phyloP scores from a whole-genome alignment of 2,329 filamentous ascomycete species.

The Diaporthe vexans region DNA sequence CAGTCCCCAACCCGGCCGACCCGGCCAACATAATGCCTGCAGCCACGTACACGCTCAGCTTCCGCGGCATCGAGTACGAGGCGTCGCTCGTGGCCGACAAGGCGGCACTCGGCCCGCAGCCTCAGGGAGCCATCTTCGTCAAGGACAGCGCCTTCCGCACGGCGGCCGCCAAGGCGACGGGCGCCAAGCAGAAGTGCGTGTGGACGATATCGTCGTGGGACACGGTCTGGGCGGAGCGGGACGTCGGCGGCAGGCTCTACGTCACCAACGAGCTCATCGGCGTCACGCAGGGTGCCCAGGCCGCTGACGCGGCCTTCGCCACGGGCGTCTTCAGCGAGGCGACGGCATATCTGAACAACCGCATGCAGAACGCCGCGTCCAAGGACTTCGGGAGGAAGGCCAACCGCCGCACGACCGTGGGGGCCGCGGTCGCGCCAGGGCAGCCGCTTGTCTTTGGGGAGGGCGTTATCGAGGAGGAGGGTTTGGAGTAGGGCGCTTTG shows the following conservation, averaged over 20 bases:
- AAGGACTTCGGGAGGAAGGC: constrained; percentile 57
- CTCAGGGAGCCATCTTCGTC: constrained; percentile 39
- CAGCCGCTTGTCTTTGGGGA: constrained; percentile 49
- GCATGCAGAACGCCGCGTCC: constrained; percentile 58
- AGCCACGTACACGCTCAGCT: constrained; percentile 29
- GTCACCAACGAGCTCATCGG: constrained; percentile 64
- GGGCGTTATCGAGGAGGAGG: constrained; percentile 48
- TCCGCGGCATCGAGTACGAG: constrained; percentile 41
- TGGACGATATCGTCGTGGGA: constrained; percentile 42
- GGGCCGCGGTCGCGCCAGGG: constrained; percentile 54
- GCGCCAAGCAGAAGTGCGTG: constrained; percentile 41
- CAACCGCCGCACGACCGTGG: constrained; percentile 59
- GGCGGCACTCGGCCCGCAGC: constrained; percentile 37
- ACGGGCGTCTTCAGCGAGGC: constrained; percentile 59
- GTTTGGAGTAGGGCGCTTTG: background rate
- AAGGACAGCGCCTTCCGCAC: constrained; percentile 42
- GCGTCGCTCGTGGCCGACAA: constrained; percentile 36
- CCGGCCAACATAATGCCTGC: constrained; percentile 28
- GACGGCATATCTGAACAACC: constrained; percentile 66
- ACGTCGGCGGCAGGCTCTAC: constrained; percentile 70
- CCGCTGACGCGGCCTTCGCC: constrained; percentile 49
- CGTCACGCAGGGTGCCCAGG: constrained; percentile 38
- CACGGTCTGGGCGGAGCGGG: constrained; percentile 54
- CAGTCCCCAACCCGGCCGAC: constrained; percentile 42
- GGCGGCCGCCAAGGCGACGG: constrained; percentile 37